These are phyloP conservation scores for Penicillium verhagenii DNA, from an alignment of 495 filamentous ascomycete species.

Conservation along the genomic window DNA sequence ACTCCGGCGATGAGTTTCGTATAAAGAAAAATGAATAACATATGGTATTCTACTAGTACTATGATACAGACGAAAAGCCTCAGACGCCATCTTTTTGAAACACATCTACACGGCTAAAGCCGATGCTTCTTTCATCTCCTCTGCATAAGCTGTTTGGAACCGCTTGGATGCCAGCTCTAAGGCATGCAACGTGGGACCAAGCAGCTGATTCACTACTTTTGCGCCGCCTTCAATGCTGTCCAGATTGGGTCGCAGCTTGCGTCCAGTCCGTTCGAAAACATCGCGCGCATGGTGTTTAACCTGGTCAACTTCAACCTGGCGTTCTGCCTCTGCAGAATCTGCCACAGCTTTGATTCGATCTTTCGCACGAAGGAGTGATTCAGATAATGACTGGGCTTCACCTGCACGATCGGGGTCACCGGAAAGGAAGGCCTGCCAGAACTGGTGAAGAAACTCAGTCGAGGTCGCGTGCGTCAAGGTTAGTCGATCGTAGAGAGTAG, in stretches of 20 bases:
- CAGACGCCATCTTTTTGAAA: conserved; percentile 8
- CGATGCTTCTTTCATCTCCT: conserved; percentile 48
- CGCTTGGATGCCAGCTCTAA: conserved; percentile 61
- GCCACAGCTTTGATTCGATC: conserved; percentile 83
- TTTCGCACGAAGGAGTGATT: conserved; percentile 70
- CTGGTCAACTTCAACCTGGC: conserved; percentile 55
- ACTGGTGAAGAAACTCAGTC: conserved; percentile 92
- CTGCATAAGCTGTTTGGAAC: conserved; percentile 63
- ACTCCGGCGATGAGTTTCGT: too few species aligned
- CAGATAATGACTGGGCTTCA: conserved; percentile 73
- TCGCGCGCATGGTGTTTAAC: conserved; percentile 67
- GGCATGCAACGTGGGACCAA: conserved; percentile 67
- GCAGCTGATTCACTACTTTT: conserved; percentile 70
- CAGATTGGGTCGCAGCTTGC: conserved; percentile 62
- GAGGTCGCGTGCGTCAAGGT: conserved; percentile 87
- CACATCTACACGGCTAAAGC: conserved; percentile 14
- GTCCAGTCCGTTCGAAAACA: conserved; percentile 65
- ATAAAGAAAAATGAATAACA: too few species aligned
- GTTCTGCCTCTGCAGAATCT: conserved; percentile 71
- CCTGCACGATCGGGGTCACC: conserved; percentile 72
- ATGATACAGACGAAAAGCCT: conserved; percentile 1
- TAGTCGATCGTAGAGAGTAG: conserved; percentile 66
- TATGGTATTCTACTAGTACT: conserved; percentile 17
- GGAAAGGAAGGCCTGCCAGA: conserved; percentile 86
- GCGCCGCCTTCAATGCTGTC: conserved; percentile 69